Base-by-base conservation (phyloP, 2,329 filamentous ascomycete genomes). In the Leptographium lundbergii region DNA sequence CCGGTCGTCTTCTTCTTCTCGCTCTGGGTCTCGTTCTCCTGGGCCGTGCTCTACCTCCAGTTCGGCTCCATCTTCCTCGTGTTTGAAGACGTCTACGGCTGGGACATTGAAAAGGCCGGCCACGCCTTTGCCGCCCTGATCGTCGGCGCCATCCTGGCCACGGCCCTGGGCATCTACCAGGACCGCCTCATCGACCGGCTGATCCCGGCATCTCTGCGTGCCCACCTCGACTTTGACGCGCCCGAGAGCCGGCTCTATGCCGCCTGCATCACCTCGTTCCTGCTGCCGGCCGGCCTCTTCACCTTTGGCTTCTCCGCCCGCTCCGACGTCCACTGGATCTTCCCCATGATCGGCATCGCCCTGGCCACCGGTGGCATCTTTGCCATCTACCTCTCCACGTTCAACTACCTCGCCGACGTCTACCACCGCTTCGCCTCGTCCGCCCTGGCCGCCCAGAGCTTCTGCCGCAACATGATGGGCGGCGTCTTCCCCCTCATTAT, bases 361-460 rank as follows among this genome's bases (percentile, higher is more conserved):
- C 81, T 90, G 61, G 85, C 89, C 0, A 92, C 88, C 0, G 88
- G 92, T 76, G 87, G 91, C 32, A 95, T 96, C 63, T 92, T 89
- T 70, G 86, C 83, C 48, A 84, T 96, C 42, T 95, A 95, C 68
- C 79, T 96, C 1, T 86, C 91, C 3, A 88, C 90, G 0, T 96
- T 96, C 74, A 96, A 96, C 69, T 96, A 95, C 66, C 78, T 96
- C 1, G 90, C 91, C 24, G 91, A 96, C 68, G 86, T 86, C 1
- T 96, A 96, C 70, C 87, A 91, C 68, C 77, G 81, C 2, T 96
- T 92, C 66, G 89, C 91, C 0, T 90, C 86, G 47, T 94, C 88
- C 0, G 91, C 91, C 0, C 75, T 96, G 6, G 91, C 91, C 0
- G 89, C 91, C 0, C 90, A 96, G 73, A 87, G 83, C 19, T 95